A percentile compares a stretch with the other conserved stretches of the same genome.
phyloP scores from a whole-genome alignment of 2,329 filamentous ascomycete species.

The Neonectria neomacrospora region DNA sequence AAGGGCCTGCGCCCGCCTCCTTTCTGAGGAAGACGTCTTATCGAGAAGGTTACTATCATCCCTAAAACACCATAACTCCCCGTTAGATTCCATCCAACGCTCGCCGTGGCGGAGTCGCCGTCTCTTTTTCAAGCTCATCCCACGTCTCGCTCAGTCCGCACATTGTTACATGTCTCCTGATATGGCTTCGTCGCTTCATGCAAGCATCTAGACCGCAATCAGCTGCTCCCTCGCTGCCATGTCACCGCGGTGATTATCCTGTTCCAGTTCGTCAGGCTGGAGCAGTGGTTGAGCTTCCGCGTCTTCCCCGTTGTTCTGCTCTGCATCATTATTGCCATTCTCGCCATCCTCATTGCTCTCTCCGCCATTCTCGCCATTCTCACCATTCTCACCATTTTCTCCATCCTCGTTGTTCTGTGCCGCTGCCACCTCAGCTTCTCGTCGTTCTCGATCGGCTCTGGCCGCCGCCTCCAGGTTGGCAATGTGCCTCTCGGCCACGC shows the following conservation, averaged over 20 bases:
- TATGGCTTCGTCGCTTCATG: constrained; percentile 17
- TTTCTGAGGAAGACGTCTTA: constrained; percentile 33
- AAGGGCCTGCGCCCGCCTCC: constrained; percentile 40
- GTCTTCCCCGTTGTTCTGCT: constrained; percentile 1
- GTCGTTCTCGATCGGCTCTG: constrained; percentile 56
- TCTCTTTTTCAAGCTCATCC: constrained; percentile 37
- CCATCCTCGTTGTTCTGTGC: constrained; percentile 33
- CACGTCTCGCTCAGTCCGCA: constrained; percentile 30
- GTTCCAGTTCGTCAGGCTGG: constrained; percentile 35
- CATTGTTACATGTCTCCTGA: constrained; percentile 17
- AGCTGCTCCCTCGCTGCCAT: constrained; percentile 37
- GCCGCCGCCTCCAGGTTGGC: constrained; percentile 64
- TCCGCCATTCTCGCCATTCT: no score
- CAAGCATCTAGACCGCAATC: constrained; percentile 29
- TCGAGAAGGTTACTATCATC: constrained; percentile 26
- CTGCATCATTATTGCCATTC: constrained; percentile 18
- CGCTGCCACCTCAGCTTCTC: constrained; percentile 55
- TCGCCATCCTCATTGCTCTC: constrained; percentile 34
- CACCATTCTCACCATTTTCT: constrained; percentile 31
- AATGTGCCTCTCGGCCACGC: constrained; percentile 73
- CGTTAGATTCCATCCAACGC: constrained; percentile 26
- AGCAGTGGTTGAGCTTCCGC: constrained; percentile 16
- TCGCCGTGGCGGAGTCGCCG: constrained; percentile 27
- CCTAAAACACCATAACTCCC: constrained; percentile 37
- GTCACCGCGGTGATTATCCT: constrained; percentile 26